These are phyloP conservation scores for Ricinus communis DNA, from an alignment of 345 rosid species.

Conservation along the genomic window DNA sequence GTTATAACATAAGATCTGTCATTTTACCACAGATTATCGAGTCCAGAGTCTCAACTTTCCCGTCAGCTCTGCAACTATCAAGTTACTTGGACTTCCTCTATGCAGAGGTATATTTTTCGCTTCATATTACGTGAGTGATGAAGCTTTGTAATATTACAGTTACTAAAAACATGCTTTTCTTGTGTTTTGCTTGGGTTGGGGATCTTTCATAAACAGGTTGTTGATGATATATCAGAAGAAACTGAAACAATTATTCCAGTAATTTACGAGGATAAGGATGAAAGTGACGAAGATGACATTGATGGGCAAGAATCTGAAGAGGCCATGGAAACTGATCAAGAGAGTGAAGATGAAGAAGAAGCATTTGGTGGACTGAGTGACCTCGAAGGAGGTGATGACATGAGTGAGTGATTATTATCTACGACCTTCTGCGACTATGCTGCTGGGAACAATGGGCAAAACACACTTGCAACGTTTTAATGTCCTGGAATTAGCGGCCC, in stretches of 20 bases:
- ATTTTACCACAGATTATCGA: conserved; percentile 67
- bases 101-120: conserved; percentile 45
- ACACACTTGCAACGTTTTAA: not conserved
- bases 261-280: conserved; percentile 54
- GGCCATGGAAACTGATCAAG: conserved; percentile 51
- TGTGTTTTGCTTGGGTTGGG: not conserved
- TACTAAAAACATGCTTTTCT: not conserved
- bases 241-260: conserved; percentile 15
- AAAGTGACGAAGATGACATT: conserved; percentile 73
- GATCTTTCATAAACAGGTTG: conserved; percentile 33
- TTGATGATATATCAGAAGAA: conserved; percentile 49
- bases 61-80: conserved; percentile 69
- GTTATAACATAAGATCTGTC: not conserved
- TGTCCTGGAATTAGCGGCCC: not conserved
- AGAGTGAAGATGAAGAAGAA: conserved; percentile 36
- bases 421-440: too few relatives aligned
- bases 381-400: conserved; percentile 49
- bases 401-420: conserved; percentile 45
- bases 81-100: conserved; percentile 56
- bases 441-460: not conserved
- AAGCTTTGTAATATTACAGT: not conserved
- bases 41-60: conserved; percentile 69
- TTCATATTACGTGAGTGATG: not conserved
- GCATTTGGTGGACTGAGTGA: conserved; percentile 42
- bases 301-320: conserved; percentile 63